These are phyloP conservation scores for Lotus japonicus DNA, from an alignment of 306 rosid species.

Conservation along the genomic window DNA sequence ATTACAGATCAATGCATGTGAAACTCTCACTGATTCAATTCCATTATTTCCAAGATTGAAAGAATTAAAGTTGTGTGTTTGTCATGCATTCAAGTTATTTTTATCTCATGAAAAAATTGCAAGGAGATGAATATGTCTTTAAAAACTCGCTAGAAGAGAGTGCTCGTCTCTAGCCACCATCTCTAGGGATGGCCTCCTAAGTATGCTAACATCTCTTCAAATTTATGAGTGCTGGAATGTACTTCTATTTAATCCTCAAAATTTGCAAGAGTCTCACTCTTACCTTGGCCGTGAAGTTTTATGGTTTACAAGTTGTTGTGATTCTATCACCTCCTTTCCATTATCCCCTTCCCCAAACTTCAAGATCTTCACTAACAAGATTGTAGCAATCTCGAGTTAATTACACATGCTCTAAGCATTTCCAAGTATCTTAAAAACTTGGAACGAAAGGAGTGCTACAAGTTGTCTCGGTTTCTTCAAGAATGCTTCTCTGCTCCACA, in stretches of 20 bases:
- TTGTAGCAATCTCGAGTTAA: neutral
- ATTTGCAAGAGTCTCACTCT: neutral
- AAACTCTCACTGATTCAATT: no score
- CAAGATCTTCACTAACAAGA: slow-evolving; percentile 5
- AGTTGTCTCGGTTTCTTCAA: slow-evolving; percentile 6
- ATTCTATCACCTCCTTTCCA: slow-evolving; percentile 13
- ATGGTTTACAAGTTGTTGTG: no score
- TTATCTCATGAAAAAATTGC: slow-evolving; percentile 15
- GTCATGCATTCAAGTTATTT: slow-evolving; percentile 11
- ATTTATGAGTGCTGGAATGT: slow-evolving; percentile 16
- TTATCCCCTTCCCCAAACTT: slow-evolving; percentile 11
- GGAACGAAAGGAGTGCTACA: slow-evolving; percentile 13
- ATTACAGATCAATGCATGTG: no score
- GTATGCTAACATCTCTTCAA: slow-evolving; percentile 8
- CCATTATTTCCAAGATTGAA: slow-evolving; percentile 12
- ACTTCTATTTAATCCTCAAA: neutral
- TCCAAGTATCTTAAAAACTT: neutral
- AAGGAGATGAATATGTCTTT: slow-evolving; percentile 12
- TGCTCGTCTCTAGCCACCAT: slow-evolving; percentile 24
- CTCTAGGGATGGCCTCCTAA: neutral
- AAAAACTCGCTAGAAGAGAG: slow-evolving; percentile 3
- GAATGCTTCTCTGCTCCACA: slow-evolving; percentile 8
- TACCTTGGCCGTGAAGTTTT: slow-evolving; percentile 8
- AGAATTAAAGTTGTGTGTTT: slow-evolving; percentile 5
- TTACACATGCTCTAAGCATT: neutral